phyloP scores from a whole-genome alignment of 1,284 basidiomycete genomes.

The Marasmius fiardii region DNA sequence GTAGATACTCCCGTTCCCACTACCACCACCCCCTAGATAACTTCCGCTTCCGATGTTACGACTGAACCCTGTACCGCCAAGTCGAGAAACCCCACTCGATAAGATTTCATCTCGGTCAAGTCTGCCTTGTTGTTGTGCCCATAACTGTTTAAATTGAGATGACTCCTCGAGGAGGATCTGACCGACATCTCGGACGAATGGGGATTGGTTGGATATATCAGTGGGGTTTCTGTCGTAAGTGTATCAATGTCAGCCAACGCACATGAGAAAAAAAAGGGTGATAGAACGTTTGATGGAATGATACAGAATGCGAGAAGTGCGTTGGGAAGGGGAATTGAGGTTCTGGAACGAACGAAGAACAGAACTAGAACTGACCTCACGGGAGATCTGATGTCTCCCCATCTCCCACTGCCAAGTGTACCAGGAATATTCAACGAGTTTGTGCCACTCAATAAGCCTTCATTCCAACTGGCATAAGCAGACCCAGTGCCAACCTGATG shows the following conservation, averaged over 20 bases:
- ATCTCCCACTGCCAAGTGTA: slow-evolving; percentile 28
- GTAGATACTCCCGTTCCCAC: slow-evolving; percentile 4
- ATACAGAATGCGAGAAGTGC: too few relatives aligned
- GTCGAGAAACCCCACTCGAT: slow-evolving; percentile 18
- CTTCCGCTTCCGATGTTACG: not conserved
- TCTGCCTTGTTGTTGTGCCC: slow-evolving; percentile 26
- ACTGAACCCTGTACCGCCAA: not conserved
- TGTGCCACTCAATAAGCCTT: slow-evolving; percentile 33
- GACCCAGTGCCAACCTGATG: slow-evolving; percentile 32
- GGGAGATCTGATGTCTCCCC: slow-evolving; percentile 59
- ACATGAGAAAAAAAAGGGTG: not conserved
- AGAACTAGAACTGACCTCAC: slow-evolving; percentile 20
- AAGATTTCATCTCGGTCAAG: slow-evolving; percentile 40
- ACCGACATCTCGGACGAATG: slow-evolving; percentile 75
- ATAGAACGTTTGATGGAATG: not conserved
- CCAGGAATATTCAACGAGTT: slow-evolving; percentile 54
- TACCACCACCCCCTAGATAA: not conserved
- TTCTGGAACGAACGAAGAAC: not conserved
- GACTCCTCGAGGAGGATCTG: slow-evolving; percentile 72
- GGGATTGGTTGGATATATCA: slow-evolving; percentile 75
- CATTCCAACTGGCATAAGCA: slow-evolving; percentile 54
- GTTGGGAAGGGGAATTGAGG: not conserved
- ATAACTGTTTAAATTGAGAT: slow-evolving; percentile 64
- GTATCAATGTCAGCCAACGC: slow-evolving; percentile 37
- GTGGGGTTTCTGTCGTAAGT: slow-evolving; percentile 43